Percentiles rank a stretch among this genome's conserved stretches.
phyloP scores from a whole-genome alignment of 2,329 filamentous ascomycete species.

The Xylaria sp. region DNA sequence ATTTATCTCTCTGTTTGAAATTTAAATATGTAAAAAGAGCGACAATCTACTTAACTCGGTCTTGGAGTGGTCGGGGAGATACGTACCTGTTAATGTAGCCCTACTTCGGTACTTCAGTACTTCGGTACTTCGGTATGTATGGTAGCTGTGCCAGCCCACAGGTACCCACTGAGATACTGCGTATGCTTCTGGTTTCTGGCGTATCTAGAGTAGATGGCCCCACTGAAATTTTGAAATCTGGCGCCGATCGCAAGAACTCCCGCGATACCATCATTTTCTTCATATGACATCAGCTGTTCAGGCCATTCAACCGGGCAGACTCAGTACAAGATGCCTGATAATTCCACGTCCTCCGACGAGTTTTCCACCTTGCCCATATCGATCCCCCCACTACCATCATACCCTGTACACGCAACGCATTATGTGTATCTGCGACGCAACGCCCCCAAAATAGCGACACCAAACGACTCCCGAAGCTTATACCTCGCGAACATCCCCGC shows the following conservation, averaged over 20 bases:
- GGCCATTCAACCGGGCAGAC: neutral
- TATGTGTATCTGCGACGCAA: slow-evolving; percentile 88
- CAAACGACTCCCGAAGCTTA: slow-evolving; percentile 76
- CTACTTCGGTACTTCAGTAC: too few relatives aligned
- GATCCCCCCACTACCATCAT: slow-evolving; percentile 68
- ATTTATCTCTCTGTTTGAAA: too few relatives aligned
- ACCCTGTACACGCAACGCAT: slow-evolving; percentile 69
- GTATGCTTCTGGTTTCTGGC: too few relatives aligned
- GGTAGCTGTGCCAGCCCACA: too few relatives aligned
- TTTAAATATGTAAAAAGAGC: too few relatives aligned
- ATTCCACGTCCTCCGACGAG: slow-evolving; percentile 57
- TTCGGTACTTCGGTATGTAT: too few relatives aligned
- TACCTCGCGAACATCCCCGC: slow-evolving; percentile 91
- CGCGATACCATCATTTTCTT: neutral
- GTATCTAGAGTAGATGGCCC: too few relatives aligned
- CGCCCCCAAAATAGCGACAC: slow-evolving; percentile 75
- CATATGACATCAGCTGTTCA: neutral
- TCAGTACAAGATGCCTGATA: slow-evolving; percentile 41
- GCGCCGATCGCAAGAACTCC: neutral
- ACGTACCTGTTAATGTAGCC: too few relatives aligned
- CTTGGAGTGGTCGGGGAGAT: too few relatives aligned
- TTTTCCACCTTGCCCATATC: slow-evolving; percentile 73
- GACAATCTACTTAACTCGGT: too few relatives aligned
- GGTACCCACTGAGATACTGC: too few relatives aligned
- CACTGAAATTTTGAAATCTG: slow-evolving; percentile 22